phyloP scores from a whole-genome alignment of 352 stramenopile species.

The Globisporangium carolinianum region DNA sequence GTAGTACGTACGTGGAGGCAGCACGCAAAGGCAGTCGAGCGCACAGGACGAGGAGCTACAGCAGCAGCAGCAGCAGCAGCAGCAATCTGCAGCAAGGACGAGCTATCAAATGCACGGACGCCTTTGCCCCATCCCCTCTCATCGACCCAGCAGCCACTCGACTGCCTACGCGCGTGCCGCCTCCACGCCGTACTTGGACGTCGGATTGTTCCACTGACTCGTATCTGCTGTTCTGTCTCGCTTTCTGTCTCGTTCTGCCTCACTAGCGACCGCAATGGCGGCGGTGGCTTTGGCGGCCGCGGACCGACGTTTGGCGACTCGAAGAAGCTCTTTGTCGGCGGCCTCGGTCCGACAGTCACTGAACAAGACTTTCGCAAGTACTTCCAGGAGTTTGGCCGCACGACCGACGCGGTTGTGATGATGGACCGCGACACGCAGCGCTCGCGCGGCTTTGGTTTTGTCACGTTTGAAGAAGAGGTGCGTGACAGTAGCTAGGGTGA shows the following conservation, averaged over 20 bases:
- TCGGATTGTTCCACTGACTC: too few relatives aligned
- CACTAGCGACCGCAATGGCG: slow-evolving; percentile 12
- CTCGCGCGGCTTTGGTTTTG: slow-evolving; percentile 89
- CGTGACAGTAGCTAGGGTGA: slow-evolving; percentile 1
- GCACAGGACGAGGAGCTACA: too few relatives aligned
- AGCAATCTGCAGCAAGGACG: too few relatives aligned
- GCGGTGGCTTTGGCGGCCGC: slow-evolving; percentile 6
- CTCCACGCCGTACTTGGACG: too few relatives aligned
- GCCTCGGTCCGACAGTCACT: slow-evolving; percentile 74
- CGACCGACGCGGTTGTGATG: slow-evolving; percentile 91
- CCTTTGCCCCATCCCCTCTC: too few relatives aligned
- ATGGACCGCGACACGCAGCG: slow-evolving; percentile 89
- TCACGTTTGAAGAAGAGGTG: slow-evolving; percentile 89
- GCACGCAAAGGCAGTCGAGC: too few relatives aligned
- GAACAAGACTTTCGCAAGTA: slow-evolving; percentile 90
- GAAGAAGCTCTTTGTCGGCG: slow-evolving; percentile 93
- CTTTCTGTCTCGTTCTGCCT: neutral
- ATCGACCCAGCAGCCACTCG: too few relatives aligned
- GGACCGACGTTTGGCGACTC: slow-evolving; percentile 41
- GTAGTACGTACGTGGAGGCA: too few relatives aligned
- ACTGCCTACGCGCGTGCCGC: too few relatives aligned
- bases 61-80: slow-evolving; percentile 15
- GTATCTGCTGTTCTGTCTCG: neutral
- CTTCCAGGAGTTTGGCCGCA: slow-evolving; percentile 88
- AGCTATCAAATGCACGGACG: too few relatives aligned